Evolutionary conservation across 176 grass and related monocot species (phyloP).

Genomic region (Phyllostachys edulis): DNA sequence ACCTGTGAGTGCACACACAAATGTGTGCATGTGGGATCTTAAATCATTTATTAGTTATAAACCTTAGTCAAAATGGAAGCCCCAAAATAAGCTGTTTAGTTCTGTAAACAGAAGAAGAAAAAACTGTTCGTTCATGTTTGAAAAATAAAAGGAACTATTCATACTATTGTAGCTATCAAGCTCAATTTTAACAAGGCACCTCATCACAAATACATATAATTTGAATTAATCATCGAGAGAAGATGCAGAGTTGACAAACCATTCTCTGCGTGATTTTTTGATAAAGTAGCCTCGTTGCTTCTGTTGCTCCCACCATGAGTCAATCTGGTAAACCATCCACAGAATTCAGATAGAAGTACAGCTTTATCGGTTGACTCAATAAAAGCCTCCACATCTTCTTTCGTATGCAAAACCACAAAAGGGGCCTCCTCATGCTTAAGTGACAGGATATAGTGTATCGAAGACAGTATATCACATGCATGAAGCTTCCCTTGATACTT

Average conservation of each 20-base stretch:
- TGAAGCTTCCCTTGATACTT: slow-evolving; percentile 85
- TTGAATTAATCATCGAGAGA: background rate
- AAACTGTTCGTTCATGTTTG: background rate
- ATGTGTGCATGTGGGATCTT: background rate
- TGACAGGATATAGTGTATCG: slow-evolving; percentile 56
- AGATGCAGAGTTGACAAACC: slow-evolving; percentile 42
- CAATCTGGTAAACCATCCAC: slow-evolving; percentile 77
- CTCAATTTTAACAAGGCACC: slow-evolving; percentile 17
- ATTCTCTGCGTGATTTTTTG: slow-evolving; percentile 50
- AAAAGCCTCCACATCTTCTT: slow-evolving; percentile 67
- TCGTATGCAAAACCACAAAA: slow-evolving; percentile 62
- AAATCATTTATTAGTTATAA: slow-evolving; percentile 8
- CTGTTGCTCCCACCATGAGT: slow-evolving; percentile 47
- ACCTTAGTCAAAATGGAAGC: background rate
- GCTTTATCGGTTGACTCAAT: slow-evolving; percentile 82
- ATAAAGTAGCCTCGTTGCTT: slow-evolving; percentile 42
- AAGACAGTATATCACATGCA: slow-evolving; percentile 60
- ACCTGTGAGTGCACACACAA: background rate
- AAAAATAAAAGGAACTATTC: background rate
- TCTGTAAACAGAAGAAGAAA: background rate
- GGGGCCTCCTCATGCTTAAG: slow-evolving; percentile 64
- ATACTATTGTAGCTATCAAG: background rate
- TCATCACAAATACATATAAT: background rate
- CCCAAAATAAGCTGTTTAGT: background rate
- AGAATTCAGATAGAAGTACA: slow-evolving; percentile 78